Percentiles rank a stretch among this genome's conserved stretches.
These are phyloP conservation scores for Leptoxyphium fumago DNA, from an alignment of 2,329 filamentous ascomycete species.

Conservation along the genomic window DNA sequence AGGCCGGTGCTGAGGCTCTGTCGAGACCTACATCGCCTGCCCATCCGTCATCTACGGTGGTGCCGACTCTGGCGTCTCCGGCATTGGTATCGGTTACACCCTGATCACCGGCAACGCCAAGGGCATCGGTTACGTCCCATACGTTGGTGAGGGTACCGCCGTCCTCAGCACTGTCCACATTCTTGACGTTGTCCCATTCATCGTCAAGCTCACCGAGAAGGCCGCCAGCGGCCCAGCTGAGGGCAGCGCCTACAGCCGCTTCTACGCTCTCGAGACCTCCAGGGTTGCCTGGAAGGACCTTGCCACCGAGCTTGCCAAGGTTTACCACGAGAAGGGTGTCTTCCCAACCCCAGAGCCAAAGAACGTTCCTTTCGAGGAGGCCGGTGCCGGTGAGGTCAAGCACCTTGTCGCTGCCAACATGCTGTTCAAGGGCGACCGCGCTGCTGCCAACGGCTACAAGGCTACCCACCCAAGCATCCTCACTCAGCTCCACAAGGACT, in stretches of 20 bases:
- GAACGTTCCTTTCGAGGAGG: neutral
- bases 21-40: conserved; percentile 2
- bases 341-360: neutral
- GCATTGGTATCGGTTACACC: conserved; percentile 1
- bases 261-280: conserved; percentile 2
- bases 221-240: conserved; percentile 1
- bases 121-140: conserved; percentile 2
- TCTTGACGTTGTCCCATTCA: conserved; percentile 1
- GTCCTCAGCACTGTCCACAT: conserved; percentile 2
- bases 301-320: conserved; percentile 2
- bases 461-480: neutral
- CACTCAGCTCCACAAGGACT: neutral
- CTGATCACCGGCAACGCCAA: conserved; percentile 2
- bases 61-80: neutral
- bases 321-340: neutral
- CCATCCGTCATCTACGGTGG: conserved; percentile 1
- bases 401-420: neutral
- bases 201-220: conserved; percentile 1
- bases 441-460: neutral
- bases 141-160: conserved; percentile 1
- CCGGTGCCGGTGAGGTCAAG: neutral
- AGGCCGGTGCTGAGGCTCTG: conserved; percentile 1
- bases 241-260: conserved; percentile 1
- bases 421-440: neutral
- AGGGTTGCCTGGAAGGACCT: conserved; percentile 1